Evolutionary conservation across 2,329 filamentous ascomycete species (phyloP).

Genomic region (Arachnopeziza araneosa): DNA sequence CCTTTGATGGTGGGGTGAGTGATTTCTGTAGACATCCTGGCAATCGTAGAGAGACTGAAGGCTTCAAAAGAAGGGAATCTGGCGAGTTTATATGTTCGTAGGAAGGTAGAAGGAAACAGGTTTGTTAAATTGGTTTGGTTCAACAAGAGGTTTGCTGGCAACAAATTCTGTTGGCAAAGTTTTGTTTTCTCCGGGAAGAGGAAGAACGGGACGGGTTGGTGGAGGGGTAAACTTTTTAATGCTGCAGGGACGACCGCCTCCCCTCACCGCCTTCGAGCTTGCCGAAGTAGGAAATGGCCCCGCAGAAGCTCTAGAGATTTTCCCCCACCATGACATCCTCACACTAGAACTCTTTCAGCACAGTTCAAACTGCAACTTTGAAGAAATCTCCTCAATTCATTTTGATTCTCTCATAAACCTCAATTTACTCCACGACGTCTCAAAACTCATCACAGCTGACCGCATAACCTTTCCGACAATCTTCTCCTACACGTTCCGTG

Average conservation of each 20-base stretch:
- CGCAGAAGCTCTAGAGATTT: too few relatives aligned
- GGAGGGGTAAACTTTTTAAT: background rate
- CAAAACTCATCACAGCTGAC: too few relatives aligned
- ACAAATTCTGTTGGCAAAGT: background rate
- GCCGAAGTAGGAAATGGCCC: too few relatives aligned
- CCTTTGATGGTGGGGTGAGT: slow-evolving; percentile 54
- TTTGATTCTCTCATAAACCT: too few relatives aligned
- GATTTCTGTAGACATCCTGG: slow-evolving; percentile 37
- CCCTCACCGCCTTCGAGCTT: background rate
- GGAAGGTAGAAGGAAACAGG: background rate
- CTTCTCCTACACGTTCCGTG: background rate
- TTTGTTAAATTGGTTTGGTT: background rate
- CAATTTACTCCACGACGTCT: too few relatives aligned
- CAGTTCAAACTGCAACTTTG: too few relatives aligned
- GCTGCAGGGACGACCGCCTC: background rate
- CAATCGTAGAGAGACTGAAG: background rate
- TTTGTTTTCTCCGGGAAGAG: background rate
- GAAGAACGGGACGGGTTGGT: background rate
- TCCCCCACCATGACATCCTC: too few relatives aligned
- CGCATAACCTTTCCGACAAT: too few relatives aligned
- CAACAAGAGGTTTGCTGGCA: background rate
- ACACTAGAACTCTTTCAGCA: too few relatives aligned
- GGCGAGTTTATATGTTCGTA: background rate
- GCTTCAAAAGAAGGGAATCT: background rate
- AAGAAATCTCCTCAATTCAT: too few relatives aligned